Percentiles rank a stretch among this genome's conserved stretches.
Conservation (phyloP, 306 rosid genomes). For the Prinsepia uniflora region DNA sequence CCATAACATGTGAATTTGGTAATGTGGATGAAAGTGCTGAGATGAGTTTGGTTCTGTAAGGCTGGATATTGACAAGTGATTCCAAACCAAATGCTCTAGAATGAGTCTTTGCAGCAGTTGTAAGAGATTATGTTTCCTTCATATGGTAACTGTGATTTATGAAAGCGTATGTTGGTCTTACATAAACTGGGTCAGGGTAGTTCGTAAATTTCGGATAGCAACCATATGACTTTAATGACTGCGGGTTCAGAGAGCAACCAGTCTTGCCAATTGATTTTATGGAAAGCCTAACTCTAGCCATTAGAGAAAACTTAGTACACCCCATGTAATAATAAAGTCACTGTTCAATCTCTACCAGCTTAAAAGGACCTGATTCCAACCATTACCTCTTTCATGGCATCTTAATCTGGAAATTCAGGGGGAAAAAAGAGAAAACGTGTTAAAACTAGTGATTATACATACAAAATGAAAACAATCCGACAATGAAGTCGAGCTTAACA, state of each 20-base stretch:
- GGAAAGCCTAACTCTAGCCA: conserved; percentile 51
- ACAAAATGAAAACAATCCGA: conserved; percentile 21
- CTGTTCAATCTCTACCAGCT: conserved; percentile 2
- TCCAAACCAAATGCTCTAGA: conserved; percentile 19
- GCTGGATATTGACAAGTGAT: conserved; percentile 17
- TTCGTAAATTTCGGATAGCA: conserved; percentile 23
- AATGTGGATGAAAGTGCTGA: conserved; percentile 28
- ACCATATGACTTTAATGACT: conserved; percentile 24
- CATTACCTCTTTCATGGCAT: not conserved
- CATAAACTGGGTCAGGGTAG: conserved; percentile 13
- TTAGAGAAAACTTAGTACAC: conserved; percentile 27
- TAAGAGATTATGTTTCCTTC: conserved; percentile 22
- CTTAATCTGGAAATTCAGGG: conserved; percentile 35
- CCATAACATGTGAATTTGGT: conserved; percentile 22
- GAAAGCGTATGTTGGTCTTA: conserved; percentile 33
- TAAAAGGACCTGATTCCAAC: not conserved
- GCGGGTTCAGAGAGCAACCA: conserved; percentile 23
- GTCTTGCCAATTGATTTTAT: conserved; percentile 31
- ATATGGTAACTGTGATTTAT: conserved; percentile 18
- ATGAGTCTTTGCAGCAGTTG: conserved; percentile 11
- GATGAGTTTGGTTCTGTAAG: conserved; percentile 23
- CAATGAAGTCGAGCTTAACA: not conserved
- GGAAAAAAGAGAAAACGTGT: conserved; percentile 5
- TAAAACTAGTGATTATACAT: not conserved
- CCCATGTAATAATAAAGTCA: not conserved